A percentile compares a stretch with the other conserved stretches of the same genome.
These are phyloP conservation scores for Nidula niveotomentosa DNA, from an alignment of 1,284 basidiomycete species.

Conservation along the genomic window DNA sequence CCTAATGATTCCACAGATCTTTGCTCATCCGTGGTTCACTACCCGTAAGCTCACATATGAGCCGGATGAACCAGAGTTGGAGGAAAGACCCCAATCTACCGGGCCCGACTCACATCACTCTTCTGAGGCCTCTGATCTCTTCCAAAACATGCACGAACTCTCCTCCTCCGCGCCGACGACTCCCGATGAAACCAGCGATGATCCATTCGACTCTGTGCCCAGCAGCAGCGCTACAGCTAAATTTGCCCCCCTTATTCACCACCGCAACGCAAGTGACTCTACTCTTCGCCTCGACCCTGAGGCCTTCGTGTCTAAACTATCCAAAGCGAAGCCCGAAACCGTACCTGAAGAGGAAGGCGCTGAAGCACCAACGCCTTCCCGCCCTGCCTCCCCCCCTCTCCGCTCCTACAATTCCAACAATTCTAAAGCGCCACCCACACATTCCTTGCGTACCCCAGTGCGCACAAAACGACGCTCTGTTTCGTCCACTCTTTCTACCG, in stretches of 20 bases:
- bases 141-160: conserved; percentile 51
- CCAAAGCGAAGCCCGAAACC: conserved; percentile 33
- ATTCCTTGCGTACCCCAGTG: conserved; percentile 83
- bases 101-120: conserved; percentile 32
- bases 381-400: conserved; percentile 18
- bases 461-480: conserved; percentile 94
- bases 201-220: conserved; percentile 38
- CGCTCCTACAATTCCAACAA: conserved; percentile 29
- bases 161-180: conserved; percentile 55
- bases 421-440: conserved; percentile 48
- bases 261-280: conserved; percentile 51
- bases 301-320: not conserved
- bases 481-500: conserved; percentile 67
- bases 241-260: conserved; percentile 12
- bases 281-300: conserved; percentile 36
- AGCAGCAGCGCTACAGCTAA: conserved; percentile 13
- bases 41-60: conserved; percentile 31
- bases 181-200: conserved; percentile 43
- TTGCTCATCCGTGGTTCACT: conserved; percentile 91
- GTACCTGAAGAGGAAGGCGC: conserved; percentile 45
- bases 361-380: conserved; percentile 13
- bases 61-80: conserved; percentile 18
- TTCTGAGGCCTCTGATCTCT: conserved; percentile 51
- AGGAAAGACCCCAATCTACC: conserved; percentile 12
- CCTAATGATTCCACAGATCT: conserved; percentile 81